These are phyloP conservation scores for Mycocalia duriaeana DNA, from an alignment of 1,284 basidiomycete genomes.

Conservation along the genomic window DNA sequence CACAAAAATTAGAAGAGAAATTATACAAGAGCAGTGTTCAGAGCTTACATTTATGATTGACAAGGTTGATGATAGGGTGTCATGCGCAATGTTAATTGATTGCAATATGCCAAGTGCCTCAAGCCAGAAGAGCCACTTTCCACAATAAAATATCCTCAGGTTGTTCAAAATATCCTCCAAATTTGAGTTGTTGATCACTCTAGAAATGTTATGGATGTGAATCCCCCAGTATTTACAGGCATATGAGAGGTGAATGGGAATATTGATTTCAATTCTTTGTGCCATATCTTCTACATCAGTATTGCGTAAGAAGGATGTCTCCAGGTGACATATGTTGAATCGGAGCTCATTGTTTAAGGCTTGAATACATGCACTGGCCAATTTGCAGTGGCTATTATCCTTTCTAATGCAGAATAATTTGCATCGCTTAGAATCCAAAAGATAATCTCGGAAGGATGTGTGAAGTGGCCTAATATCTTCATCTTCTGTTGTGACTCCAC, in stretches of 20 bases:
- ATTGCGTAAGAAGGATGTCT: constrained; percentile 18
- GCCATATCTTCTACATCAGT: constrained; percentile 13
- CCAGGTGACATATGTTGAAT: constrained; percentile 28
- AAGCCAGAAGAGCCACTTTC: background rate
- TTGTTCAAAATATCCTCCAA: background rate
- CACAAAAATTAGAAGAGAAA: background rate
- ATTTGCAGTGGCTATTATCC: background rate
- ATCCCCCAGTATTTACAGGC: constrained; percentile 19
- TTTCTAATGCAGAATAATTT: background rate
- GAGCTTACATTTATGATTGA: background rate
- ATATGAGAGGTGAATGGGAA: constrained; percentile 19
- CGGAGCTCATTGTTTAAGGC: constrained; percentile 8
- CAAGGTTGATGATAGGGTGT: background rate
- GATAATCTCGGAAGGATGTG: constrained; percentile 9
- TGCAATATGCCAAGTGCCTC: background rate
- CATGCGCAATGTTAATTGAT: background rate
- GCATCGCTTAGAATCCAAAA: constrained; percentile 3
- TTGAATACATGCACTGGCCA: background rate
- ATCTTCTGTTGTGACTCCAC: background rate
- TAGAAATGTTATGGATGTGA: constrained; percentile 12
- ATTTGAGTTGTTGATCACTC: background rate
- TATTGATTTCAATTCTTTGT: constrained; percentile 9
- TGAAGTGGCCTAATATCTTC: constrained; percentile 1
- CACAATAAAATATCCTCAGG: background rate
- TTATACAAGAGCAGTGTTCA: no score